These are phyloP conservation scores for Panicum hallii DNA, from an alignment of 202 grass and related monocot species.

Conservation along the genomic window DNA sequence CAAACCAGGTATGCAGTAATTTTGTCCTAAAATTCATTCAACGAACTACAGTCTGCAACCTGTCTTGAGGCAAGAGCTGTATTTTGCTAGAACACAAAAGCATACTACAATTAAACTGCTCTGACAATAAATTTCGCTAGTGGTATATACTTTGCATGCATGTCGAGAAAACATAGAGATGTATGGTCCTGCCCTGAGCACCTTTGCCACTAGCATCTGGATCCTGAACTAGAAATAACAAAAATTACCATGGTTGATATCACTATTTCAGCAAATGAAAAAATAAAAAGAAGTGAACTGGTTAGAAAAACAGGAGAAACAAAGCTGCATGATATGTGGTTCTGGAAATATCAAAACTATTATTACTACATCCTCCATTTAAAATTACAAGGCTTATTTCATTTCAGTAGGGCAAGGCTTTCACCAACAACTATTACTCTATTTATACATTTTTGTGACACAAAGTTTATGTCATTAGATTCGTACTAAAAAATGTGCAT, in stretches of 20 bases:
- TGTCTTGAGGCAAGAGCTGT: neutral
- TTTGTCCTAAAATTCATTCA: neutral
- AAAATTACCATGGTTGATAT: constrained; percentile 24
- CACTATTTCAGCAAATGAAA: constrained; percentile 6
- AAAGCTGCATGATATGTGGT: neutral
- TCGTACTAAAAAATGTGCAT: no score
- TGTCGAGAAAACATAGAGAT: constrained; percentile 44
- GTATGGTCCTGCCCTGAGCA: constrained; percentile 46
- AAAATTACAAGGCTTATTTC: no score
- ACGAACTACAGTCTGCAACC: neutral
- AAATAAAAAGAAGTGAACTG: neutral
- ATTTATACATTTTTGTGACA: no score
- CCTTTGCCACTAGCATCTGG: constrained; percentile 54
- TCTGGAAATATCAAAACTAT: neutral
- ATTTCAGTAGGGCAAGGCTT: no score
- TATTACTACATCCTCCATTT: neutral
- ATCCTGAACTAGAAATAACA: constrained; percentile 41
- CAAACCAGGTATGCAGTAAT: neutral
- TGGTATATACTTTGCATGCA: constrained; percentile 43
- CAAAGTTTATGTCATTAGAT: no score
- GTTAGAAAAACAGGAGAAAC: constrained; percentile 1
- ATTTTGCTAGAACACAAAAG: neutral
- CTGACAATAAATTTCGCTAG: constrained; percentile 5
- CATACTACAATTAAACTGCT: constrained; percentile 23
- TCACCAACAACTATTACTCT: no score